These are phyloP conservation scores for Pterulicium gracile DNA, from an alignment of 1,284 basidiomycete genomes.

Conservation along the genomic window DNA sequence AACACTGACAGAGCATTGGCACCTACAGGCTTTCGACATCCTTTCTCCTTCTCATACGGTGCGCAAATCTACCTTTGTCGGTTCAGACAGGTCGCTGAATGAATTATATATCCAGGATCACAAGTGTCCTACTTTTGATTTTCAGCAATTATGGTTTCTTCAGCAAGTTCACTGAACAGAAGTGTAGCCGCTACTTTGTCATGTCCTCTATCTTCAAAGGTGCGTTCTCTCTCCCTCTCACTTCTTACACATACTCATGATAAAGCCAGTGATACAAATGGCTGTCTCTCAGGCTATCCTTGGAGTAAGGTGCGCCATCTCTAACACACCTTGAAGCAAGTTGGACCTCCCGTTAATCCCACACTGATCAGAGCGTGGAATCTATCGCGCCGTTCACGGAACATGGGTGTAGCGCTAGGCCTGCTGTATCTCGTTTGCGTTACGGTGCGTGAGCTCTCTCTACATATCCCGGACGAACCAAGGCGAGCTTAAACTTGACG, in stretches of 20 bases:
- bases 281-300: conserved; percentile 1
- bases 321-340: too few relatives aligned
- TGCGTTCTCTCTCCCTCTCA: conserved; percentile 11
- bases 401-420: background rate
- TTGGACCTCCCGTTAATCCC: background rate
- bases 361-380: background rate
- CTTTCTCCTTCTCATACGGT: conserved; percentile 33
- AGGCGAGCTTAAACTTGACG: background rate
- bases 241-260: conserved; percentile 1
- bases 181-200: conserved; percentile 32
- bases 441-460: background rate
- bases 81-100: background rate
- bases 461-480: background rate
- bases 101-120: conserved; percentile 13
- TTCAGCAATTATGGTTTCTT: conserved; percentile 28
- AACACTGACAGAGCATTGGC: conserved; percentile 3
- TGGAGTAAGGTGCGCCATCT: background rate
- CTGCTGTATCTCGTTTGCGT: background rate
- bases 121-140: conserved; percentile 12
- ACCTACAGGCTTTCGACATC: conserved; percentile 27
- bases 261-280: background rate
- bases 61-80: background rate
- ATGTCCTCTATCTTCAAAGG: conserved; percentile 43
- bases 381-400: background rate
- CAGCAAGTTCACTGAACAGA: conserved; percentile 25